Conservation (phyloP, 2,329 filamentous ascomycete genomes). For the Coniosporium tulheliwenetii region DNA sequence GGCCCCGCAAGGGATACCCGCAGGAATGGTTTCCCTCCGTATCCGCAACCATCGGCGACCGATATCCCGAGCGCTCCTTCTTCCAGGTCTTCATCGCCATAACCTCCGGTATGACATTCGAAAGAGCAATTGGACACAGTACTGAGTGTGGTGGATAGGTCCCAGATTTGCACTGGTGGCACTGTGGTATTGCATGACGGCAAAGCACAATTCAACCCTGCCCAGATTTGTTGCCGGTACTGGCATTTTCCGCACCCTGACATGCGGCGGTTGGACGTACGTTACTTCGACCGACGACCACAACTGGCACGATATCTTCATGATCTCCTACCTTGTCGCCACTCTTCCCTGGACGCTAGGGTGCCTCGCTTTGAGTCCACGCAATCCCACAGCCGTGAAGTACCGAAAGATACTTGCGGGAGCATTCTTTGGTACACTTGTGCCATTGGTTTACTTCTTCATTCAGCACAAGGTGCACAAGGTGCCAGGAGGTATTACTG, state of each 20-base stretch:
- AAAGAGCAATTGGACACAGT: neutral
- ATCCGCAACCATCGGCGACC: constrained; percentile 90
- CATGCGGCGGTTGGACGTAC: constrained; percentile 96
- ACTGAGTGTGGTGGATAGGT: constrained; percentile 31
- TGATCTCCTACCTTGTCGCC: constrained; percentile 93
- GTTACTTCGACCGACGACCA: constrained; percentile 97
- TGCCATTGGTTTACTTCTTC: constrained; percentile 90
- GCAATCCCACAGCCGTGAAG: constrained; percentile 66
- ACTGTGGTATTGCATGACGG: constrained; percentile 81
- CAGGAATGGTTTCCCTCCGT: constrained; percentile 24
- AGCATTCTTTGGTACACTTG: constrained; percentile 77
- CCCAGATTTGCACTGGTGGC: constrained; percentile 83
- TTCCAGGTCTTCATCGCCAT: constrained; percentile 97
- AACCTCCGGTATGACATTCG: constrained; percentile 54
- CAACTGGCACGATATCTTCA: constrained; percentile 97
- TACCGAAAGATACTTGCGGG: constrained; percentile 75
- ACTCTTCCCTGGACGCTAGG: constrained; percentile 92
- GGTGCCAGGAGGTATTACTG: constrained; percentile 62
- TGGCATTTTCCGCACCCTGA: constrained; percentile 77
- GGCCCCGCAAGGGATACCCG: constrained; percentile 42
- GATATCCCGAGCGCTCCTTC: constrained; percentile 89
- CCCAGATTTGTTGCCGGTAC: constrained; percentile 69
- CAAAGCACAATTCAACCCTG: constrained; percentile 55
- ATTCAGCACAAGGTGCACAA: constrained; percentile 97
- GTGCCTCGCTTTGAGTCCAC: constrained; percentile 74